Evolutionary conservation across 163 green algal species (phyloP).

Genomic region (Trebouxiophyceae sp.): DNA sequence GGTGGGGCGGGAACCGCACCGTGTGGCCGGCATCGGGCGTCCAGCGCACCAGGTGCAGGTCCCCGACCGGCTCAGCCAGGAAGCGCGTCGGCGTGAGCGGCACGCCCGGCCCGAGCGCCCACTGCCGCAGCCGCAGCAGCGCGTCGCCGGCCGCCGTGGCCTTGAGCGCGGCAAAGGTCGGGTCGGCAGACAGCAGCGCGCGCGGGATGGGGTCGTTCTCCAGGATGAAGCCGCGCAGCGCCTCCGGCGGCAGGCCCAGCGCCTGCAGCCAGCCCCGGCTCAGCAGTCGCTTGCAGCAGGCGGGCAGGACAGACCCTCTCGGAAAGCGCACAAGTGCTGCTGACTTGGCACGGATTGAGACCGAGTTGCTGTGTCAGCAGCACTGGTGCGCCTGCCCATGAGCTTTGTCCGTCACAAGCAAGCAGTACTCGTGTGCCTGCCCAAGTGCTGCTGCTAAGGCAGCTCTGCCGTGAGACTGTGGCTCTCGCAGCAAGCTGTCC

Average conservation of each 20-base stretch:
- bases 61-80: constrained; percentile 44
- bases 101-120: constrained; percentile 25
- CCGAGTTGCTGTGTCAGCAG: too few relatives aligned
- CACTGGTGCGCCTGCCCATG: too few relatives aligned
- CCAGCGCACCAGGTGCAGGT: constrained; percentile 39
- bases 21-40: constrained; percentile 9
- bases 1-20: constrained; percentile 23
- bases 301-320: too few relatives aligned
- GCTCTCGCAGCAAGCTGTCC: too few relatives aligned
- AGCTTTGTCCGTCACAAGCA: too few relatives aligned
- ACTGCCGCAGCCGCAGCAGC: constrained; percentile 21
- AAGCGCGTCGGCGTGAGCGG: constrained; percentile 40
- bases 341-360: too few relatives aligned
- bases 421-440: too few relatives aligned
- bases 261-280: too few relatives aligned
- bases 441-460: too few relatives aligned
- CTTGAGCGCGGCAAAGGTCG: constrained; percentile 39
- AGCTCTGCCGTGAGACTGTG: too few relatives aligned
- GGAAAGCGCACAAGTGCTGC: too few relatives aligned
- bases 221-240: constrained; percentile 51
- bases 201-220: constrained; percentile 56
- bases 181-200: constrained; percentile 55
- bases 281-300: too few relatives aligned
- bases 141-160: not conserved
- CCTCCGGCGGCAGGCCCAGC: constrained; percentile 11